Evolutionary conservation across 441 rosid species (phyloP), one percentile per base, ranked within the genome.

Genomic region (Francoa sonchifolia): DNA sequence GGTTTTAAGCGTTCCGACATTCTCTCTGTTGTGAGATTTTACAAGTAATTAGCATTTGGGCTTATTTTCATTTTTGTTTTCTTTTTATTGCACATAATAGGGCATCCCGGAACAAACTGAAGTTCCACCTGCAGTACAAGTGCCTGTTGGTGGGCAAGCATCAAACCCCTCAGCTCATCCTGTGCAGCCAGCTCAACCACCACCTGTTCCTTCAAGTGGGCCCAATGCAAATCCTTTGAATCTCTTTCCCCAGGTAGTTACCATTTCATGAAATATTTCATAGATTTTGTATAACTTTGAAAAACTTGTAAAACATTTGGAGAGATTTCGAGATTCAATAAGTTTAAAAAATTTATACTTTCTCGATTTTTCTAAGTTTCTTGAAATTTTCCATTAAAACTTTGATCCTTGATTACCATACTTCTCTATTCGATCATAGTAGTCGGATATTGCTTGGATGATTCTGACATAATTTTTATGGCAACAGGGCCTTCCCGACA

Each of bases 101-200:
- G 95, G 95, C 5, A 88, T 88, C 29, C 97, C 97, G 33, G 94
- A 72, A 68, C 94, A 77, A 88, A 70, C 85, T 45, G 95, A 84
- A 48, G 77, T 46, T 67, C 78, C 82, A 45, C 69, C 92, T 17
- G 83, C 48, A 40, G 63, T 70, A 16, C 76, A 49, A n/a, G 50
- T 41, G 11, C 83, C 95, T 47, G 63, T 47, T 7, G 58, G 60
- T 52, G 80, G 58, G 28, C 95, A 65, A 61, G 54, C 74, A 9
- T 64, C 68, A 43, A 64, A 63, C 67, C 71, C 73, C 50, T 61
- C 69, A 29, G 63, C 50, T 21, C 86, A 65, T 58, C 42, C 72
- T 30, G 68, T 44, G 28, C 83, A 72, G 62, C 73, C 77, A 19
- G 59, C 74, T 3, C 77, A 61, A 49, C 59, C 73, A 15, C 43